Evolutionary conservation across 805 yeast genomes (phyloP).

Genomic region (Spathaspora sp.): DNA sequence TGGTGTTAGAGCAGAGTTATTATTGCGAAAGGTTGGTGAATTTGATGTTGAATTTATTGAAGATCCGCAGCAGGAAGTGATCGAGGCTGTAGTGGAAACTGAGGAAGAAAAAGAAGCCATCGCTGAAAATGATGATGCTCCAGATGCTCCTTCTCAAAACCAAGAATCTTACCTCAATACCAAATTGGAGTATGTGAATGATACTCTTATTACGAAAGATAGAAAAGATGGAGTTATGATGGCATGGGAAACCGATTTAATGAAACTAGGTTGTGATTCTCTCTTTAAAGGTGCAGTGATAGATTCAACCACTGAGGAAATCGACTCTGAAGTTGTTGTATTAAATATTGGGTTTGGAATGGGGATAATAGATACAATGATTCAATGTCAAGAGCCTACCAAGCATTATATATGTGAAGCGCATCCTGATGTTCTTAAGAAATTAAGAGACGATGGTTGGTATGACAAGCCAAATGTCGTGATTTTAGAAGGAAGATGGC

Average conservation of each 20-base stretch:
- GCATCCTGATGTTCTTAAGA: constrained; percentile 81
- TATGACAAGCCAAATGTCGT: constrained; percentile 67
- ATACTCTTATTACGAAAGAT: constrained; percentile 67
- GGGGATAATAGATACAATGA: constrained; percentile 89
- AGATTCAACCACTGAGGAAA: constrained; percentile 14
- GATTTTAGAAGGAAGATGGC: constrained; percentile 89
- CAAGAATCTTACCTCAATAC: constrained; percentile 64
- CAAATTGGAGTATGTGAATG: constrained; percentile 62
- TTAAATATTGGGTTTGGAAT: constrained; percentile 93
- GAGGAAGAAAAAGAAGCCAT: constrained; percentile 18
- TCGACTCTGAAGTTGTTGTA: constrained; percentile 43
- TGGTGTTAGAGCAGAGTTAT: constrained; percentile 85
- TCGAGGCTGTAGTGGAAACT: constrained; percentile 11
- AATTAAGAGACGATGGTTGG: constrained; percentile 79
- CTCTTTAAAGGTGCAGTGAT: constrained; percentile 47
- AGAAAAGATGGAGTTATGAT: constrained; percentile 92
- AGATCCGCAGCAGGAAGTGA: constrained; percentile 22
- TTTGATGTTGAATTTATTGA: constrained; percentile 59
- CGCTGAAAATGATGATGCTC: constrained; percentile 6
- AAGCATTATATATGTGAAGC: constrained; percentile 91
- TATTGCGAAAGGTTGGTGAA: constrained; percentile 69
- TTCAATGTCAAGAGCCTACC: constrained; percentile 55
- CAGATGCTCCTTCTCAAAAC: constrained; percentile 55
- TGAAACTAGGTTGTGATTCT: constrained; percentile 76
- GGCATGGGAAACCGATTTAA: constrained; percentile 88